Conservation (phyloP, 768 basidiomycete species). For the Agaricus blazei region DNA sequence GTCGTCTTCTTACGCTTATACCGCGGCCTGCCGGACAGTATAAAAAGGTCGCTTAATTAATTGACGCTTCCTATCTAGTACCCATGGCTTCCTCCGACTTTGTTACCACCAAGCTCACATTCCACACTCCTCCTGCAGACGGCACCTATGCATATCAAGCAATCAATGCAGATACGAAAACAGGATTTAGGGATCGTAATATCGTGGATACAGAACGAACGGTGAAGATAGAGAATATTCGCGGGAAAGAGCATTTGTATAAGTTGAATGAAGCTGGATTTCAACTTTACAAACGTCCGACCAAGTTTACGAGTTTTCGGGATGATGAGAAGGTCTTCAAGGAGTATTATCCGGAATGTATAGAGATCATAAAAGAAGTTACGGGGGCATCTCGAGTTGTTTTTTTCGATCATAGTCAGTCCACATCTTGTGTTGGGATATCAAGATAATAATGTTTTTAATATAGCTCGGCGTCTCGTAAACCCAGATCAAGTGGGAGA, state of each 20-base stretch:
- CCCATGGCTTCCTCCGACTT: conserved; percentile 6
- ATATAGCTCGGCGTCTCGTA: conserved; percentile 13
- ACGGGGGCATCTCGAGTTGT: conserved; percentile 56
- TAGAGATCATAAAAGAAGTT: conserved; percentile 50
- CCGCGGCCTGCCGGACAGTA: too few species aligned
- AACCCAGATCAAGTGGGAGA: conserved; percentile 11
- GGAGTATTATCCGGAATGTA: conserved; percentile 60
- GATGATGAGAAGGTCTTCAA: conserved; percentile 44
- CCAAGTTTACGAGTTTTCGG: conserved; percentile 37
- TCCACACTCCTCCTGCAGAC: conserved; percentile 17
- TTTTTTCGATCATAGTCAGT: conserved; percentile 61
- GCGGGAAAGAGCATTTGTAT: conserved; percentile 40
- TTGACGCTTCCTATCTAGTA: background rate
- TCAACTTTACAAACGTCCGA: conserved; percentile 33
- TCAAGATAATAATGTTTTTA: background rate
- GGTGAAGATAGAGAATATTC: conserved; percentile 46
- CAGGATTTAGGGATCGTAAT: conserved; percentile 19
- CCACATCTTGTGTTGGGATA: background rate
- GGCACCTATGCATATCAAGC: conserved; percentile 21
- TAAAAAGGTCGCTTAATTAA: too few species aligned
- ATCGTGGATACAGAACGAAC: conserved; percentile 15
- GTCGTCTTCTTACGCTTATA: too few species aligned
- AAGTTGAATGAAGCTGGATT: conserved; percentile 50
- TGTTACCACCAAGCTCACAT: conserved; percentile 2
- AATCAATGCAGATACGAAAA: conserved; percentile 19